Base-by-base conservation (phyloP, 805 yeast species). In the Starmerella asiatica region DNA sequence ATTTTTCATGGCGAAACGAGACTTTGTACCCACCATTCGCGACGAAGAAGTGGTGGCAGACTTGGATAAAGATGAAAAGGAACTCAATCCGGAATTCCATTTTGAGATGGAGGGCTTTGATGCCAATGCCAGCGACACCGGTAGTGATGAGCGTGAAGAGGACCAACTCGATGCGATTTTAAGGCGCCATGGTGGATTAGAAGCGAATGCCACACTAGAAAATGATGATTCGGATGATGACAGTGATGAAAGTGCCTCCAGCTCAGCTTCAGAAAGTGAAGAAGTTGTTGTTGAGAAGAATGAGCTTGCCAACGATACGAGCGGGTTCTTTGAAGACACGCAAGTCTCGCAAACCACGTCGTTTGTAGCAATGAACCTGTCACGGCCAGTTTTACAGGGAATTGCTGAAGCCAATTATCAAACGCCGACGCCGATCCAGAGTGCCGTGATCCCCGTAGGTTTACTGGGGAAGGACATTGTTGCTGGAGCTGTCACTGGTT, bases 401-500 rank as follows among this genome's bases (percentile, higher is more conserved):
- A 63, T 91, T 39, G 68, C 80, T 12, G 76, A 76, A 24, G 65
- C 91, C 29, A 93, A 93, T 5, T 91, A 86, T 58, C 56, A 75
- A n/a, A 72, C 70, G 36, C 98, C 98, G 6, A 80, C 96, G 0
- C 94, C 95, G 12, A 83, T 91, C 63, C 98, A 91, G 65, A 69
- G 86, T 45, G 81, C 95, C 1, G 75, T 93, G 7, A 86, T 91
- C 46, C 98, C 99, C 12, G 76, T 88, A 42, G 94, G 95, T 1
- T 67, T 91, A 30, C 58, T 82, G 46, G 99, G 99, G 53, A 88
- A 83, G 56, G 99, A 91, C 61, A 75, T 91, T 37, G 95, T 91
- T 53, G 99, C 97, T 15, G 97, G 97, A 67, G 99, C 99, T 27
- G 94, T 83, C 19, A 91, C 99, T 4, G 99, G 99, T 65, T 88